Base-by-base conservation (phyloP, 306 rosid genomes). In the Trichosanthes cucumerina region DNA sequence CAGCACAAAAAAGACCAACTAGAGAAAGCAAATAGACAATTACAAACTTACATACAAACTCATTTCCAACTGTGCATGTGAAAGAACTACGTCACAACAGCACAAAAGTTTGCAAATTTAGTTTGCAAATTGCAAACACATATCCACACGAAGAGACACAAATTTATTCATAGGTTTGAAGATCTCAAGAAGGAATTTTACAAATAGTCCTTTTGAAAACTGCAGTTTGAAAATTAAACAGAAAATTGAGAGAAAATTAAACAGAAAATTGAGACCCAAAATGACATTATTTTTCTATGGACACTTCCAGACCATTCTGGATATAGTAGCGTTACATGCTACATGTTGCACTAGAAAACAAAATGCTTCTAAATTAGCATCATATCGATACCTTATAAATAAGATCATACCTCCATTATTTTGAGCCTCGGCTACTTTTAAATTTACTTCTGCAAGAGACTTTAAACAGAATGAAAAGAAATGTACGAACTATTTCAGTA, bases 371-470 rank as follows among this genome's bases (percentile, higher is more conserved):
- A 31, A 49, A 50, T 50, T 31, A 52, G 63, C 47, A 52, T 52
- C 28, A 74, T 74, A 50, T 28, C 46, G 39, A 62, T 59, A 58
- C 59, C 43, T 43, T 65, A 38, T 16, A 65, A 68, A 36, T 26
- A 41, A 66, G 47, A 50, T 41, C 65, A 75, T 90, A 96, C 99
- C 99, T 90, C 99, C 99, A 73, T 86, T 82, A 75, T 85, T 95
- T 79, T 92, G 97, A 81, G 91, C 90, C 84, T 88, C 93, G 23
- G 85, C 81, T 59, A 96, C 74, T 82, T 85, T 95, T 72, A 82
- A 69, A 87, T 96, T 96, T 87, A 90, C 90, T 82, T 92, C 97
- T 34, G 84, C 87, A 79, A 96, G 98, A 9, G 99, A 89, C 99
- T 96, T 65, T 56, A 83, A 83, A 75, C 63, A 88, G 46, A 79